Evolutionary conservation across 2,329 filamentous ascomycete species (phyloP), one percentile per base, ranked within the genome.

Genomic region (Fusarium sp.): DNA sequence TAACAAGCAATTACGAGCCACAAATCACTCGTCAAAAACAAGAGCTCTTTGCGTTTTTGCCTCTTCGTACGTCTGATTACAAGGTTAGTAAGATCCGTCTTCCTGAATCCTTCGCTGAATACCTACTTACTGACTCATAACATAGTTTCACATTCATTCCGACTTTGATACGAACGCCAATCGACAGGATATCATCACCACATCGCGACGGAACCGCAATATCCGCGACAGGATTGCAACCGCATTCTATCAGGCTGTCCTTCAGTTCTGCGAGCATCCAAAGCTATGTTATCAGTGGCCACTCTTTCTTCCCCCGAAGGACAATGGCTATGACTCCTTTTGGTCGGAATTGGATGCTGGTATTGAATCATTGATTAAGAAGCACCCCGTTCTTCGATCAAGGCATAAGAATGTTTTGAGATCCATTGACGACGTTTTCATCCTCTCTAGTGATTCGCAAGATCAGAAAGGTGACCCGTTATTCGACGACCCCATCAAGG

Each of bases 131-230:
- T 66, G 20, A 70, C 2, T 10, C 9, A 13, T 22, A 0, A 16
- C 7, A 12, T 49, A 74, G 71, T 74, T 73, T 14, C 55, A 68
- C 6, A 72, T 73, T 16, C 61, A 73, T 2, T 66, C 65, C 0
- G 70, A 74, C 20, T 74, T 74, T 3, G 66, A 68, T 10, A 63
- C 66, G 2, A 64, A 65, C 20, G 60, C 58, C 20, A 66, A 57
- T 4, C 65, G 68, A 6, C 47, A 72, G 20, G 54, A 61, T 18
- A 68, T 73, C 11, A 51, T 66, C 4, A 61, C 59, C 4, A 68
- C 65, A 2, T 62, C 65, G 1, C 27, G 30, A 16, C 57, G 69
- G 7, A 74, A 72, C 8, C 11, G 62, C 1, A n/a, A 48, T 0
- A 48, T 74, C 4, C 65, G 57, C 1, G 25, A 12, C 1, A 48